Percentiles rank a stretch among this genome's conserved stretches.
Evolutionary conservation across 176 grass and related monocot genomes (phyloP).

Genomic region (Oryza australiensis): DNA sequence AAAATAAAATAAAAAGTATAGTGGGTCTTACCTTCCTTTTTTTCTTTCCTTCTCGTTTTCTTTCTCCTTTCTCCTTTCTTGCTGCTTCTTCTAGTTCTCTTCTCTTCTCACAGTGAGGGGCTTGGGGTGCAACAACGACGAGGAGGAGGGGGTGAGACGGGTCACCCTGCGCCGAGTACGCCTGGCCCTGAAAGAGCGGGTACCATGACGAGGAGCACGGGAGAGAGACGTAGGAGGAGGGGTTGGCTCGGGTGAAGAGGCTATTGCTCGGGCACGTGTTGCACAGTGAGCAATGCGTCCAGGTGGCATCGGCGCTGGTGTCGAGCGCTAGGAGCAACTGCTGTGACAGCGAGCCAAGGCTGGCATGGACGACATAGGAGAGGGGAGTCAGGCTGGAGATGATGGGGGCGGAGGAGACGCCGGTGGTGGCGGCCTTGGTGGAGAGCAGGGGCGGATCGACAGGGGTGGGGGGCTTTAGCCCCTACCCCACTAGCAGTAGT

Average conservation of each 20-base stretch:
- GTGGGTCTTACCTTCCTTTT: no score
- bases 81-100: no score
- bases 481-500: no score
- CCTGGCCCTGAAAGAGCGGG: slow-evolving; percentile 60
- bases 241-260: slow-evolving; percentile 70
- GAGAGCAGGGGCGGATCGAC: no score
- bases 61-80: no score
- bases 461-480: no score
- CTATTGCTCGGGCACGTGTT: slow-evolving; percentile 52
- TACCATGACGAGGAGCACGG: slow-evolving; percentile 74
- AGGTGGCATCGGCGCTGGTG: slow-evolving; percentile 92
- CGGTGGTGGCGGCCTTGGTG: slow-evolving; percentile 46
- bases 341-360: slow-evolving; percentile 71
- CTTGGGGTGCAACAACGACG: no score
- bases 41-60: no score
- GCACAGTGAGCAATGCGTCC: slow-evolving; percentile 86
- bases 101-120: no score
- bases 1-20: no score
- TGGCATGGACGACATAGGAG: slow-evolving; percentile 77
- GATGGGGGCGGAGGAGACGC: slow-evolving; percentile 60
- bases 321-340: slow-evolving; percentile 70
- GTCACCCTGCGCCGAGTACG: slow-evolving; percentile 41
- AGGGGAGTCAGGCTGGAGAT: slow-evolving; percentile 81
- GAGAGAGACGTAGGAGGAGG: slow-evolving; percentile 66
- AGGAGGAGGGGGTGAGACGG: no score